Conservation (phyloP, 345 rosid genomes). For the Cardamine chenopodiifolia region DNA sequence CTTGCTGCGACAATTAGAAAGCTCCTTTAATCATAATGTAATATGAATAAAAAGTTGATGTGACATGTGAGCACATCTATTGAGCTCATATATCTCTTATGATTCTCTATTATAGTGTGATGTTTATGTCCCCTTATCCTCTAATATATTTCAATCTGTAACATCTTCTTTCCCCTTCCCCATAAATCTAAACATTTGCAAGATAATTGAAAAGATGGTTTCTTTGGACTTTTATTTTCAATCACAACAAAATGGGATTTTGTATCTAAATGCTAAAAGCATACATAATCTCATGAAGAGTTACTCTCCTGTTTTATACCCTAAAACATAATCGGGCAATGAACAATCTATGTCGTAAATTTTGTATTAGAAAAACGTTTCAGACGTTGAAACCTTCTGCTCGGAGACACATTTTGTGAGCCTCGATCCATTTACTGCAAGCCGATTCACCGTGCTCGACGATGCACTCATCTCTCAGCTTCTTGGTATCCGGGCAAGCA, state of each 20-base stretch:
- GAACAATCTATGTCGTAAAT: slow-evolving; percentile 26
- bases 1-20: slow-evolving; percentile 50
- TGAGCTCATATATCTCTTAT: slow-evolving; percentile 22
- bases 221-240: slow-evolving; percentile 15
- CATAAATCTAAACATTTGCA: background rate
- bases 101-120: slow-evolving; percentile 30
- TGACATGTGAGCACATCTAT: slow-evolving; percentile 11
- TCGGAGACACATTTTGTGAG: slow-evolving; percentile 88
- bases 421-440: slow-evolving; percentile 94
- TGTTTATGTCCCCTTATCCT: slow-evolving; percentile 18
- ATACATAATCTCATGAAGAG: slow-evolving; percentile 16
- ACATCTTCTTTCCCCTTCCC: background rate
- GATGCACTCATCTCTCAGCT: slow-evolving; percentile 87
- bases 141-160: slow-evolving; percentile 19
- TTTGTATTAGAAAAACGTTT: slow-evolving; percentile 15
- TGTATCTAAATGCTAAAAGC: slow-evolving; percentile 21
- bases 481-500: slow-evolving; percentile 91
- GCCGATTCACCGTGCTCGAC: slow-evolving; percentile 83
- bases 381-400: slow-evolving; percentile 87
- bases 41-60: slow-evolving; percentile 38
- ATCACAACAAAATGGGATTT: slow-evolving; percentile 20
- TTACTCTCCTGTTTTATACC: slow-evolving; percentile 7
- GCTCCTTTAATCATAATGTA: slow-evolving; percentile 18
- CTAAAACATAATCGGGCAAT: slow-evolving; percentile 33
- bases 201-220: background rate